Evolutionary conservation across 2,329 filamentous ascomycete genomes (phyloP).

Genomic region (Colletotrichum neosansevieriae): DNA sequence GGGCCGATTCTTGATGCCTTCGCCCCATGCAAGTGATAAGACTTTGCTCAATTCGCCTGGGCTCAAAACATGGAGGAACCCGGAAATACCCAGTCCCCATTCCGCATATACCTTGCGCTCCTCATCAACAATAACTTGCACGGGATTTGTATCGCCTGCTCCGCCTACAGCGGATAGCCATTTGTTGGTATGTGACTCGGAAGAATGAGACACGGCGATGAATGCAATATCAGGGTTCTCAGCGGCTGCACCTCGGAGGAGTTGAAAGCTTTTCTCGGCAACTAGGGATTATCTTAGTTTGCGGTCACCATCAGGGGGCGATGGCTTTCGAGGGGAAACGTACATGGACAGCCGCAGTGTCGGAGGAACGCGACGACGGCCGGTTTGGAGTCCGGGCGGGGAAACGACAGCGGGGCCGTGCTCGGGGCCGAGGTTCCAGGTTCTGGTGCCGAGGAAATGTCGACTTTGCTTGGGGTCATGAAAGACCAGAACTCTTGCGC

Average conservation of each 20-base stretch:
- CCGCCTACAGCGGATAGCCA: slow-evolving; percentile 70
- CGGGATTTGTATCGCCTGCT: slow-evolving; percentile 59
- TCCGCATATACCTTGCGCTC: slow-evolving; percentile 70
- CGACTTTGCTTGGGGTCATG: slow-evolving; percentile 11
- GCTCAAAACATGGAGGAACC: slow-evolving; percentile 72
- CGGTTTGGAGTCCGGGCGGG: slow-evolving; percentile 66
- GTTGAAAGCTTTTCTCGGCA: slow-evolving; percentile 74
- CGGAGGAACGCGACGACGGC: slow-evolving; percentile 76
- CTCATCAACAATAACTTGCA: slow-evolving; percentile 71
- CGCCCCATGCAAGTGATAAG: slow-evolving; percentile 68
- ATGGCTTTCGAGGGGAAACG: slow-evolving; percentile 43
- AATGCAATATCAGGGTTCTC: slow-evolving; percentile 64
- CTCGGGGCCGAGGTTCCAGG: slow-evolving; percentile 7
- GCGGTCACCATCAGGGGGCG: neutral
- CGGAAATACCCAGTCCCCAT: slow-evolving; percentile 74
- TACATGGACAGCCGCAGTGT: slow-evolving; percentile 82
- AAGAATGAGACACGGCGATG: slow-evolving; percentile 73
- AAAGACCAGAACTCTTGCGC: slow-evolving; percentile 26
- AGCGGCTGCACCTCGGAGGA: slow-evolving; percentile 64
- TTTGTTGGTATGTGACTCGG: slow-evolving; percentile 62
- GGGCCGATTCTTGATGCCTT: slow-evolving; percentile 75
- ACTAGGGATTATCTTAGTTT: slow-evolving; percentile 56
- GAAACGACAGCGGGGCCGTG: slow-evolving; percentile 53
- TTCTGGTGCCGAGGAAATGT: neutral
- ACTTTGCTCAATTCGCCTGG: slow-evolving; percentile 69